phyloP scores from a whole-genome alignment of 1,284 basidiomycete species.

The Cryptococcus sp. region DNA sequence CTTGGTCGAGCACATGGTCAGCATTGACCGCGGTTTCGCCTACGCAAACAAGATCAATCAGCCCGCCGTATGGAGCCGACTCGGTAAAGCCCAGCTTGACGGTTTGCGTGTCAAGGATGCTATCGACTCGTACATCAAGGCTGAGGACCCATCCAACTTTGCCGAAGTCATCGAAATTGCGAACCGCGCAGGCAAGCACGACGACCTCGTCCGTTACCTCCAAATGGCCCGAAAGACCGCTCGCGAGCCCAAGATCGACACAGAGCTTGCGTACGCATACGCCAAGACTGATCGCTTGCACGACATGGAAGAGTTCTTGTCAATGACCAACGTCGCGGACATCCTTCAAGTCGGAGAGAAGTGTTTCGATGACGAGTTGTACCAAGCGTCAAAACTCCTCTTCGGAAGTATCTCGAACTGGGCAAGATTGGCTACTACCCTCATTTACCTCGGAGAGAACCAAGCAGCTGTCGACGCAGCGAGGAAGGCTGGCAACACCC shows the following conservation, averaged over 20 bases:
- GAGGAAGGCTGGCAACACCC: constrained; percentile 97
- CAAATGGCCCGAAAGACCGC: constrained; percentile 99
- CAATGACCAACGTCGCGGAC: constrained; percentile 99
- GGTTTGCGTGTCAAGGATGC: constrained; percentile 98
- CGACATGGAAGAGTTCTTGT: constrained; percentile 99
- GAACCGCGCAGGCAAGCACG: constrained; percentile 93
- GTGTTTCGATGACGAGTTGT: constrained; percentile 97
- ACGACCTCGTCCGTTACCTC: constrained; percentile 94
- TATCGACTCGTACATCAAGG: constrained; percentile 99
- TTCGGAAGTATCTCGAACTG: constrained; percentile 98
- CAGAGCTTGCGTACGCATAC: constrained; percentile 93
- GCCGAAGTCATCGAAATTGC: constrained; percentile 96
- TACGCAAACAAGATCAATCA: constrained; percentile 96
- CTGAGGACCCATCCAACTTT: constrained; percentile 94
- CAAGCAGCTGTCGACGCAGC: constrained; percentile 98
- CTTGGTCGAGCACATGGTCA: constrained; percentile 96
- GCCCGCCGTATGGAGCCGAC: constrained; percentile 94
- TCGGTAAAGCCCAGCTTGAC: constrained; percentile 99
- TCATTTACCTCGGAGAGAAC: constrained; percentile 98
- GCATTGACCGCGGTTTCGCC: constrained; percentile 93
- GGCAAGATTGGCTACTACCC: constrained; percentile 94
- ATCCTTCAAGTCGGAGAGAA: constrained; percentile 96
- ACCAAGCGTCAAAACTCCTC: constrained; percentile 93
- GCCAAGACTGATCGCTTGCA: constrained; percentile 95
- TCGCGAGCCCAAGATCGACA: constrained; percentile 97